phyloP scores from a whole-genome alignment of 2,329 filamentous ascomycete genomes.

The Colletotrichum costaricense region DNA sequence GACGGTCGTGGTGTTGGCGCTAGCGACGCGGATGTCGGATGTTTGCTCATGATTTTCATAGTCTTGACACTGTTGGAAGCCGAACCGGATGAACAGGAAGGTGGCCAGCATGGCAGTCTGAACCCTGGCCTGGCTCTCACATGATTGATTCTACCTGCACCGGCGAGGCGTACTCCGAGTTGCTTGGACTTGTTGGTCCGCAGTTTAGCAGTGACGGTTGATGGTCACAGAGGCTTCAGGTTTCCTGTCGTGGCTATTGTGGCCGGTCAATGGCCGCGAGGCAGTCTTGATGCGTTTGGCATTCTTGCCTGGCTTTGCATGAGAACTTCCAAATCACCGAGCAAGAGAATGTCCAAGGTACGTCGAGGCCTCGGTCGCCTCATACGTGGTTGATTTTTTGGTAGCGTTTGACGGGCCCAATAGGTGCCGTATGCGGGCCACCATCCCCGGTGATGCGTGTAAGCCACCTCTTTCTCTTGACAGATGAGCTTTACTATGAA shows the following conservation, averaged over 20 bases:
- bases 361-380: too few relatives aligned
- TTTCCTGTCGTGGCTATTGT: not conserved
- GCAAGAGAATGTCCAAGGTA: too few relatives aligned
- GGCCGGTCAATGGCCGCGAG: not conserved
- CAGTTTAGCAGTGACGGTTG: not conserved
- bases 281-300: not conserved
- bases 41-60: not conserved
- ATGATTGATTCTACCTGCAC: not conserved
- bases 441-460: not conserved
- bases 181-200: not conserved
- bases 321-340: not conserved
- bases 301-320: not conserved
- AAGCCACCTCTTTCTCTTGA: not conserved
- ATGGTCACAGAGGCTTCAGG: not conserved
- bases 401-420: not conserved
- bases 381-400: too few relatives aligned
- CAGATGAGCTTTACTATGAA: not conserved
- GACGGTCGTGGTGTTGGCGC: not conserved
- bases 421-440: not conserved
- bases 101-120: not conserved
- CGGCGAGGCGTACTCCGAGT: not conserved
- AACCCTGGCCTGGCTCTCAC: not conserved
- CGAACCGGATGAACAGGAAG: not conserved
- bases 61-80: not conserved
- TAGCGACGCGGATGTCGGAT: conserved; percentile 1